Percentiles rank a stretch among this genome's conserved stretches.
Evolutionary conservation across 108 stramenopile species (phyloP).

Genomic region (Nitzschia inconspicua): DNA sequence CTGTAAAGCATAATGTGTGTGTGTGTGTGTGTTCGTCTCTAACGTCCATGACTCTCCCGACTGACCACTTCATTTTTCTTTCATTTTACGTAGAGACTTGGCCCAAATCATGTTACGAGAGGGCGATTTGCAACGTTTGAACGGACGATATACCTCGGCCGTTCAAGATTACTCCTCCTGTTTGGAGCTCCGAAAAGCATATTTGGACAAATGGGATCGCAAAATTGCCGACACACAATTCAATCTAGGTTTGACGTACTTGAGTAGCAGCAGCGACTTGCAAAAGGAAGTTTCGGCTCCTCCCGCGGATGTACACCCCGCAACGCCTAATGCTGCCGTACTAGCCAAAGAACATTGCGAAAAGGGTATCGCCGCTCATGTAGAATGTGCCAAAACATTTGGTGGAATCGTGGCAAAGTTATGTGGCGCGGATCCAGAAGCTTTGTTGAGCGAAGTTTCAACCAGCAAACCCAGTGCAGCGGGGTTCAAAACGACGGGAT

Average conservation of each 20-base stretch:
- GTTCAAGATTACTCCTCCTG: constrained; percentile 62
- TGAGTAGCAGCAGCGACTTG: constrained; percentile 21
- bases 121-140: constrained; percentile 71
- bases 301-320: background rate
- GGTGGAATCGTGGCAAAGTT: constrained; percentile 57
- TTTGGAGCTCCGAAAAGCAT: constrained; percentile 29
- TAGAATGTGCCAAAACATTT: constrained; percentile 55
- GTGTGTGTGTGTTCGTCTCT: background rate
- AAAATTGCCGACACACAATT: constrained; percentile 76
- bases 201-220: constrained; percentile 44
- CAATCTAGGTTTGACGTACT: constrained; percentile 55
- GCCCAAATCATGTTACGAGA: constrained; percentile 73
- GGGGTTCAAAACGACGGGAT: constrained; percentile 28
- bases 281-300: constrained; percentile 16
- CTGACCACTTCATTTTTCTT: background rate
- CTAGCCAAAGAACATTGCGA: constrained; percentile 39
- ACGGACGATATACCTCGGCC: constrained; percentile 51
- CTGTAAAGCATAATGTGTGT: background rate
- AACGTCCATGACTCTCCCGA: background rate
- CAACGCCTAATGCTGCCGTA: background rate
- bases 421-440: constrained; percentile 54
- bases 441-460: constrained; percentile 13
- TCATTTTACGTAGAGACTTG: constrained; percentile 36
- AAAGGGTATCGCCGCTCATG: constrained; percentile 46
- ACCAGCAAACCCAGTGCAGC: constrained; percentile 5